phyloP scores from a whole-genome alignment of 2,329 filamentous ascomycete species.

The Xylaria polymorpha region DNA sequence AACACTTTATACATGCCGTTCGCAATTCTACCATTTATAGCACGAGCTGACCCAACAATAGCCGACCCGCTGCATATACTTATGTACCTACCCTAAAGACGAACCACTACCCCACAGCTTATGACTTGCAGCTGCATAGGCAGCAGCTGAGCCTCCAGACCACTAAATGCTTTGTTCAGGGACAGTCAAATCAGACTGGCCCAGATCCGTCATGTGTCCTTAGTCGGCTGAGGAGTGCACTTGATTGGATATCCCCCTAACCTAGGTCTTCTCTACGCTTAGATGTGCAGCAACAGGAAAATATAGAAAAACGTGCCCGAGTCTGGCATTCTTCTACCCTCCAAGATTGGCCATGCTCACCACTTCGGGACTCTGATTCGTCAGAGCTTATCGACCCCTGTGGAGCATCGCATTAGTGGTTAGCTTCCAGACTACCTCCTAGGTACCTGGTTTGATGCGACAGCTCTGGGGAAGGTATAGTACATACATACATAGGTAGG shows the following conservation, averaged over 20 bases:
- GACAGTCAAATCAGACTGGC: slow-evolving; percentile 4
- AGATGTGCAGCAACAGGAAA: not conserved
- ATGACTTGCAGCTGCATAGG: slow-evolving; percentile 31
- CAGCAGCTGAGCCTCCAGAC: not conserved
- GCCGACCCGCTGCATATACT: slow-evolving; percentile 4
- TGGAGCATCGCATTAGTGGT: slow-evolving; percentile 2
- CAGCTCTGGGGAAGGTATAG: not conserved
- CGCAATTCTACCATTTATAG: not conserved
- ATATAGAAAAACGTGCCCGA: slow-evolving; percentile 3
- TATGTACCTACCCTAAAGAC: not conserved
- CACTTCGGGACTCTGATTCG: slow-evolving; percentile 32
- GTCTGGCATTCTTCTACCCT: slow-evolving; percentile 1
- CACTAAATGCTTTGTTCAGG: not conserved
- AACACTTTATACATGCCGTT: slow-evolving; percentile 12
- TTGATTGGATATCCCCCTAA: slow-evolving; percentile 1
- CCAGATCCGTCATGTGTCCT: slow-evolving; percentile 2
- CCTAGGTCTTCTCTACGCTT: not conserved
- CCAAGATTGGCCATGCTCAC: slow-evolving; percentile 30
- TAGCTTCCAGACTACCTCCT: not conserved
- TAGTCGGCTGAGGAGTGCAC: not conserved
- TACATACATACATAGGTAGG: not conserved
- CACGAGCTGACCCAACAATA: not conserved
- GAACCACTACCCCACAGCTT: slow-evolving; percentile 22
- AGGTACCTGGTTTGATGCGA: not conserved
- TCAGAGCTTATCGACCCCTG: slow-evolving; percentile 24